phyloP scores from a whole-genome alignment of 441 rosid species.

The Viola pubescens region DNA sequence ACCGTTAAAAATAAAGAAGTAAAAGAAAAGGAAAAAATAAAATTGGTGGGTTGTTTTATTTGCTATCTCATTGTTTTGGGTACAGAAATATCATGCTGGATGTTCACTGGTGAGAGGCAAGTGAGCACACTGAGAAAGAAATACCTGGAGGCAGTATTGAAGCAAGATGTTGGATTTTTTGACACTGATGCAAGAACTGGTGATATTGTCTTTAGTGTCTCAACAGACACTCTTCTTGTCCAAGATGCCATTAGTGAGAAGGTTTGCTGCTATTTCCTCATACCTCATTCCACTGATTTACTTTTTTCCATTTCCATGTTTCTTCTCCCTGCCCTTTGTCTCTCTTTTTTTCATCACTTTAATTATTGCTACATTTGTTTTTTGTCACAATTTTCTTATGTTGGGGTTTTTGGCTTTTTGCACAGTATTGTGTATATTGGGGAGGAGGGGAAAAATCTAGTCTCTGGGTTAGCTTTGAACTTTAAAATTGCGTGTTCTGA shows the following conservation, averaged over 20 bases:
- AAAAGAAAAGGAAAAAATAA: neutral
- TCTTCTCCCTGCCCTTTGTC: neutral
- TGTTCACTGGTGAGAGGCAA: conserved; percentile 95
- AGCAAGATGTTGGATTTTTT: conserved; percentile 95
- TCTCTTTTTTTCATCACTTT: neutral
- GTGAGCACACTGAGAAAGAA: conserved; percentile 81
- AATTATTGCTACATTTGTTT: neutral
- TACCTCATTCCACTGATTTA: neutral
- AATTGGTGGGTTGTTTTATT: neutral
- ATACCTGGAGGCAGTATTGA: conserved; percentile 84
- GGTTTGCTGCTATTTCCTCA: conserved; percentile 28
- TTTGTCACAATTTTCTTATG: neutral
- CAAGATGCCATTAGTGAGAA: conserved; percentile 99
- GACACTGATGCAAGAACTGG: conserved; percentile 99
- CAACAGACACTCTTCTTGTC: conserved; percentile 95
- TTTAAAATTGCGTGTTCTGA: conserved; percentile 20
- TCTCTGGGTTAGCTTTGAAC: conserved; percentile 15
- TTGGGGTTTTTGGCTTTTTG: conserved; percentile 2
- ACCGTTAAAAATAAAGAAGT: conserved; percentile 1
- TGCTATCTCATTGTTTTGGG: conserved; percentile 2
- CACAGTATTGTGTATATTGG: conserved; percentile 12
- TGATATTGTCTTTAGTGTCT: conserved; percentile 90
- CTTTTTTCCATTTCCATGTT: conserved; percentile 2
- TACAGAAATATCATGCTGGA: conserved; percentile 92
- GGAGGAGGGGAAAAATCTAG: conserved; percentile 25